Evolutionary conservation across 345 rosid species (phyloP), one percentile per base, ranked within the genome.

Genomic region (Rhodamnia argentea): DNA sequence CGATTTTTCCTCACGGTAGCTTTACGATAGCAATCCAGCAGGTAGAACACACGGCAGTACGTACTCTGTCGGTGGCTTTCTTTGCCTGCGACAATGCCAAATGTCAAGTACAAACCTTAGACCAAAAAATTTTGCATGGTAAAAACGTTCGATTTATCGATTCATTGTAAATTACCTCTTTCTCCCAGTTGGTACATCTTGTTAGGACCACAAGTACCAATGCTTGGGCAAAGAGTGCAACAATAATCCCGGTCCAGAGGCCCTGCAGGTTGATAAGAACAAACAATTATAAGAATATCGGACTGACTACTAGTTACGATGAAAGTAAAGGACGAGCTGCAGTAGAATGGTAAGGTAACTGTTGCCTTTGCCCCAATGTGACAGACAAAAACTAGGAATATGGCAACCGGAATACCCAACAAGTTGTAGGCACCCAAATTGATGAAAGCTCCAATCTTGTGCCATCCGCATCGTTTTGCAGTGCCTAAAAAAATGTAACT

Each of bases 401-500:
- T 70, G 16, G 86, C 89, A 0, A 81, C 32, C 2, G 90, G 92
- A 74, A 87, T 57, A 37, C 92, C 94, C 16, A 88, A 27, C 4
- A 91, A 54, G 44, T 90, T 86, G 86, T 86, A 92, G 20, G 93
- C 91, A 8, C 89, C 92, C 7, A 92, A 88, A 64, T 90, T 91
- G 20, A 86, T 88, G 51, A 59, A 53, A 2, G 92, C 92, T 26
- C 93, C 93, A 3, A 86, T 62, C 13, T 87, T 87, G 76, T 89
- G 92, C 94, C 92, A 87, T 56, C 92, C 92, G 70, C 94, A 84
- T 83, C 93, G 92, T 60, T 93, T 89, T 5, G 62, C 42, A n/a
- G n/a, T 32, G 23, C 26, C 8, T 76, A 20, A 42, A 57, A 50
- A 85, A 60, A 60, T 27, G 37, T 6, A 60, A 60, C 2, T n/a